These are phyloP conservation scores for Globisporangium mamillatum DNA, from an alignment of 352 stramenopile genomes.

Conservation along the genomic window DNA sequence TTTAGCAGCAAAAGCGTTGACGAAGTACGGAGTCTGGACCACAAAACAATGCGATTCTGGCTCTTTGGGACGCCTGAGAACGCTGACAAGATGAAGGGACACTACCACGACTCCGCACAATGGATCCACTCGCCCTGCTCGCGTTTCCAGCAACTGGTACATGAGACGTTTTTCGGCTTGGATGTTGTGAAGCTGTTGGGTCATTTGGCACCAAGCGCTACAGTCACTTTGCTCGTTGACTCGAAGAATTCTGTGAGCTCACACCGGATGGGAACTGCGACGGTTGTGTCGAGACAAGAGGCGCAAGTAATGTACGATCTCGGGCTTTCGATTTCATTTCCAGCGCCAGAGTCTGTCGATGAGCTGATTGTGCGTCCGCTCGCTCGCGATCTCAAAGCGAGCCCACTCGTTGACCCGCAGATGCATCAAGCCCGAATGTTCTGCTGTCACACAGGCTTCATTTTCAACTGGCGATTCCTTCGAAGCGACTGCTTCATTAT, in stretches of 20 bases:
- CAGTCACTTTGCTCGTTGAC: slow-evolving; percentile 8
- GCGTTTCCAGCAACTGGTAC: slow-evolving; percentile 35
- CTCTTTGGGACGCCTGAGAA: slow-evolving; percentile 32
- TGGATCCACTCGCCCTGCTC: slow-evolving; percentile 21
- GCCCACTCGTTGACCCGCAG: slow-evolving; percentile 11
- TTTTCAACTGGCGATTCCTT: slow-evolving; percentile 44
- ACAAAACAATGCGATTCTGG: slow-evolving; percentile 12
- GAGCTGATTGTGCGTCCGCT: slow-evolving; percentile 26
- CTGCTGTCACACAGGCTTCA: slow-evolving; percentile 6
- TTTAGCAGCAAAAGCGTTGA: not conserved
- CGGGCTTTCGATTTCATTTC: slow-evolving; percentile 24
- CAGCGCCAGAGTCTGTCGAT: slow-evolving; percentile 18
- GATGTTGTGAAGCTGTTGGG: slow-evolving; percentile 26
- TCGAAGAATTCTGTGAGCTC: not conserved
- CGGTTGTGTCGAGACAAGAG: not conserved
- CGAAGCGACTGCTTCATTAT: slow-evolving; percentile 39
- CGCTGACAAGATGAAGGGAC: slow-evolving; percentile 21
- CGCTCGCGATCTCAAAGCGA: slow-evolving; percentile 26
- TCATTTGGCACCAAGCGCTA: slow-evolving; percentile 13
- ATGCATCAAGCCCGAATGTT: slow-evolving; percentile 19
- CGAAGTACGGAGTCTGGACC: not conserved
- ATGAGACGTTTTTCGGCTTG: slow-evolving; percentile 29
- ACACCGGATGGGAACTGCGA: not conserved
- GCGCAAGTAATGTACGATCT: slow-evolving; percentile 7
- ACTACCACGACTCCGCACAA: slow-evolving; percentile 22